Evolutionary conservation across 2,329 filamentous ascomycete genomes (phyloP).

Genomic region (Plectosphaerella sp.): DNA sequence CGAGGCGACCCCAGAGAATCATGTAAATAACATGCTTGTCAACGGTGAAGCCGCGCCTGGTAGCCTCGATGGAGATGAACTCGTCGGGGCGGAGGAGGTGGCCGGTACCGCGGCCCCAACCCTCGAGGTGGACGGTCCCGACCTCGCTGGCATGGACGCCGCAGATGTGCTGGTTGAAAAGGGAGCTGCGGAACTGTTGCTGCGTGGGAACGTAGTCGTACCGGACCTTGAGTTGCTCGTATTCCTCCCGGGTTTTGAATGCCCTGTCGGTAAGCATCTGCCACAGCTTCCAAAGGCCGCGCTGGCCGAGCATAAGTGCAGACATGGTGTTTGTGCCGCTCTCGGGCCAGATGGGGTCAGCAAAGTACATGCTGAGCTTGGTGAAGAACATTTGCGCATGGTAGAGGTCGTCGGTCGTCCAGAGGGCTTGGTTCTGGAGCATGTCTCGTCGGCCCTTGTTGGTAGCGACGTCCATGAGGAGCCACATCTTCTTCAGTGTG

Average conservation of each 20-base stretch:
- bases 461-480: slow-evolving; percentile 63
- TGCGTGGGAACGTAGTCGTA: slow-evolving; percentile 43
- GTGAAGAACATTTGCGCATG: slow-evolving; percentile 61
- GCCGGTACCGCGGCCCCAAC: slow-evolving; percentile 43
- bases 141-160: slow-evolving; percentile 49
- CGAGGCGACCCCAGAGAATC: slow-evolving; percentile 58
- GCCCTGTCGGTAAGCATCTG: slow-evolving; percentile 53
- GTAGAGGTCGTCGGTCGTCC: slow-evolving; percentile 57
- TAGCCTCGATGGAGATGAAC: slow-evolving; percentile 52
- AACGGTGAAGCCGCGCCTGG: slow-evolving; percentile 47
- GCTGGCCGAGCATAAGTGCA: slow-evolving; percentile 57
- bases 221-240: slow-evolving; percentile 51
- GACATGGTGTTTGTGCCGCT: slow-evolving; percentile 48
- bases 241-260: slow-evolving; percentile 43
- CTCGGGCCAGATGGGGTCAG: slow-evolving; percentile 57
- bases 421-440: slow-evolving; percentile 47
- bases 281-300: slow-evolving; percentile 50
- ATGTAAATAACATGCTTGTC: slow-evolving; percentile 50
- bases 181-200: slow-evolving; percentile 15
- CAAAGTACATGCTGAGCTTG: slow-evolving; percentile 68
- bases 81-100: slow-evolving; percentile 54
- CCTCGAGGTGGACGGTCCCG: slow-evolving; percentile 49
- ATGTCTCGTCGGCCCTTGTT: slow-evolving; percentile 49
- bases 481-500: slow-evolving; percentile 65
- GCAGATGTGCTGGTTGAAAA: slow-evolving; percentile 29